A percentile compares a stretch with the other conserved stretches of the same genome.
These are phyloP conservation scores for Anethum foeniculum DNA, from an alignment of 140 eudicot species.

Conservation along the genomic window DNA sequence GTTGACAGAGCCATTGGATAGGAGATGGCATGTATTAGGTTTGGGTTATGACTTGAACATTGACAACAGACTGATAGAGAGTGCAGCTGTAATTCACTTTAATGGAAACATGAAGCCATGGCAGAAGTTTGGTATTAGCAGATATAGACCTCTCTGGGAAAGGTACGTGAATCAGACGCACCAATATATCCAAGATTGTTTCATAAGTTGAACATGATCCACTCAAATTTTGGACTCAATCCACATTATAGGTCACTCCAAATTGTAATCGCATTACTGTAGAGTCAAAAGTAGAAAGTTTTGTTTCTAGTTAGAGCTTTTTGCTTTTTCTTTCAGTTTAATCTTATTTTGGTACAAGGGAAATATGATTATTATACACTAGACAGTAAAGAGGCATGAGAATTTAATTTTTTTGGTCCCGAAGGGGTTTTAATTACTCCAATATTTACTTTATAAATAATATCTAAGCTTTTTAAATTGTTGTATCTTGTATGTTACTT, in stretches of 20 bases:
- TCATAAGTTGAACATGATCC: conserved; percentile 10
- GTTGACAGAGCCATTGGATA: conserved; percentile 81
- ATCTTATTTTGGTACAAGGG: background rate
- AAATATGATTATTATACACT: conserved; percentile 14
- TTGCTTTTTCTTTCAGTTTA: background rate
- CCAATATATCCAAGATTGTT: conserved; percentile 29
- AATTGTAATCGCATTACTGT: conserved; percentile 15
- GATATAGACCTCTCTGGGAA: conserved; percentile 76
- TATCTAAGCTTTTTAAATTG: background rate
- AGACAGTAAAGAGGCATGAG: conserved; percentile 6
- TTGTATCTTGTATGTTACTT: background rate
- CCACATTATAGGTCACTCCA: background rate
- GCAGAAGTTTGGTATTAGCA: conserved; percentile 63
- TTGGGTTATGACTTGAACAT: conserved; percentile 72
- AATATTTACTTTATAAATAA: conserved; percentile 4
- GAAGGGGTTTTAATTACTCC: background rate
- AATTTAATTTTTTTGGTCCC: conserved; percentile 4
- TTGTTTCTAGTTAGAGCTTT: conserved; percentile 14
- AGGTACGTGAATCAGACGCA: conserved; percentile 54
- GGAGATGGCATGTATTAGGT: conserved; percentile 92
- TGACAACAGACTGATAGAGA: conserved; percentile 70
- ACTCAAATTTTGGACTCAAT: background rate
- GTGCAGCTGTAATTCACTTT: conserved; percentile 85
- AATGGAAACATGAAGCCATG: conserved; percentile 92
- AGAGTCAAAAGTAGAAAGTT: conserved; percentile 17